A percentile compares a stretch with the other conserved stretches of the same genome.
Conservation (phyloP, 345 rosid species). For the Salix caprea region DNA sequence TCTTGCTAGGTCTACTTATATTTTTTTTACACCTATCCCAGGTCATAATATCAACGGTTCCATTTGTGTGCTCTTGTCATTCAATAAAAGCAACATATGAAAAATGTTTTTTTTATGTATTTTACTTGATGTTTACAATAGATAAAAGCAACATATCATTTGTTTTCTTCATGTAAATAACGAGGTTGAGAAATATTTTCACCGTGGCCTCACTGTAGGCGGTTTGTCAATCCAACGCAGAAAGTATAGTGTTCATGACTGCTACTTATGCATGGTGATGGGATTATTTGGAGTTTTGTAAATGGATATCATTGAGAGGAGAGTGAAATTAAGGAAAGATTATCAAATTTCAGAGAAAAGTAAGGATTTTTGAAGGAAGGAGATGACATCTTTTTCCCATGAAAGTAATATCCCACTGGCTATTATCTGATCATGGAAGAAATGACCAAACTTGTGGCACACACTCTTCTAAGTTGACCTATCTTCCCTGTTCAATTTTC, state of each 20-base stretch:
- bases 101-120: too few relatives aligned
- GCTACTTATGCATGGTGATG: slow-evolving; percentile 14
- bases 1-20: too few relatives aligned
- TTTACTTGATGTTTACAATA: too few relatives aligned
- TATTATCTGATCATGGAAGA: slow-evolving; percentile 17
- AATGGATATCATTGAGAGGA: neutral
- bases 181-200: neutral
- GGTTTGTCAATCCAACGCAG: too few relatives aligned
- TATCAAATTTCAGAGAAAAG: slow-evolving; percentile 20
- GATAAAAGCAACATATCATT: too few relatives aligned
- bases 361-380: neutral
- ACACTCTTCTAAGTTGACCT: slow-evolving; percentile 10
- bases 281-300: slow-evolving; percentile 6
- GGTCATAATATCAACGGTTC: too few relatives aligned
- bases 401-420: slow-evolving; percentile 22
- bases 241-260: neutral
- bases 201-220: neutral
- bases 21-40: too few relatives aligned
- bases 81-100: too few relatives aligned
- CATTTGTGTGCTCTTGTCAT: too few relatives aligned
- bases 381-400: slow-evolving; percentile 19
- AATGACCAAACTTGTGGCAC: slow-evolving; percentile 29
- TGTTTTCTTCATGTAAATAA: neutral
- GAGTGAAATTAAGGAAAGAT: slow-evolving; percentile 34
- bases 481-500: neutral